A percentile compares a stretch with the other conserved stretches of the same genome.
These are phyloP conservation scores for Gynostemma pentaphyllum DNA, from an alignment of 306 rosid species.

Conservation along the genomic window DNA sequence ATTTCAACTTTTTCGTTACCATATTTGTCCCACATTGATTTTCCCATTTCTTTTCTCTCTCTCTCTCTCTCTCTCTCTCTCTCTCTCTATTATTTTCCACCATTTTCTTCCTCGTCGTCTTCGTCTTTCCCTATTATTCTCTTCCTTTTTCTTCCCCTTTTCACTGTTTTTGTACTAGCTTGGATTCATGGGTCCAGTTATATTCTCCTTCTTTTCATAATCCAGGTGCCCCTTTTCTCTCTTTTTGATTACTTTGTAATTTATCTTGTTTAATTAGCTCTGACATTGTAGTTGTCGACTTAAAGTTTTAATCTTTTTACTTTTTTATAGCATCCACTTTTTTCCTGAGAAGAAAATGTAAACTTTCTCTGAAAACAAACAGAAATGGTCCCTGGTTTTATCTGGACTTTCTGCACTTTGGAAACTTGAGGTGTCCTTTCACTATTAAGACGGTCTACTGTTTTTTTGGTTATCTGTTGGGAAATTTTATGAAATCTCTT, in stretches of 20 bases:
- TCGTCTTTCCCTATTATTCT: constrained; percentile 6
- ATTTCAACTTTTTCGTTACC: constrained; percentile 6
- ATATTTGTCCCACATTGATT: constrained; percentile 11
- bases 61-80: neutral
- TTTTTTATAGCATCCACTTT: constrained; percentile 3
- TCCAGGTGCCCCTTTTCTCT: constrained; percentile 7
- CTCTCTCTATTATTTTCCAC: constrained; percentile 10
- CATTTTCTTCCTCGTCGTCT: constrained; percentile 8
- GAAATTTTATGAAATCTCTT: neutral
- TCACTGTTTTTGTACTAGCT: neutral
- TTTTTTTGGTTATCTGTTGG: neutral
- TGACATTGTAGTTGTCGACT: neutral
- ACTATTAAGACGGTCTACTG: constrained; percentile 8
- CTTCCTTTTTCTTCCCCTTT: neutral
- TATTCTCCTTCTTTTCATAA: neutral
- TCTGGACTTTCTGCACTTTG: constrained; percentile 5
- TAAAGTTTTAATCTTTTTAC: neutral
- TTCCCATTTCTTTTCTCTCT: neutral
- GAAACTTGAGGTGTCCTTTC: constrained; percentile 5
- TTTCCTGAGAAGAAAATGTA: neutral
- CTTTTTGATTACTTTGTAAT: neutral
- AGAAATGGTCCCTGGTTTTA: constrained; percentile 6
- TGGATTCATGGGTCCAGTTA: constrained; percentile 3
- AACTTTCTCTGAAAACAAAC: neutral
- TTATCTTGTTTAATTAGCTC: neutral